Evolutionary conservation across 108 stramenopile genomes (phyloP).

Genomic region (Nitzschia inconspicua): DNA sequence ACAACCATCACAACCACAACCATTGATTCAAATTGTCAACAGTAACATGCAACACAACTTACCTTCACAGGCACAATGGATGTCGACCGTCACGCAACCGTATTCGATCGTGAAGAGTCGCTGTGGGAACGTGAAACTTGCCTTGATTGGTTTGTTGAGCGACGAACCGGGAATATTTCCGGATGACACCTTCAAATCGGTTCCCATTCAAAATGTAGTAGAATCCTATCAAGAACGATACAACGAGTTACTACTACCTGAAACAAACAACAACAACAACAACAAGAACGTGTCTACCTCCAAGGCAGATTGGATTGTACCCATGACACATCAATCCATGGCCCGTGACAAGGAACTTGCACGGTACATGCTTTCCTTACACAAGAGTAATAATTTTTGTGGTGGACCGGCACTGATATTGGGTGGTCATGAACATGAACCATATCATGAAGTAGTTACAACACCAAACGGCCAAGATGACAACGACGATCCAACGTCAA

Average conservation of each 20-base stretch:
- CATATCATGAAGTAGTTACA: slow-evolving; percentile 46
- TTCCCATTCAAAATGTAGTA: slow-evolving; percentile 49
- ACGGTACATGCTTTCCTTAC: slow-evolving; percentile 19
- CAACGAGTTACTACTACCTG: background rate
- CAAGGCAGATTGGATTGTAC: slow-evolving; percentile 35
- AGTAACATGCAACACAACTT: slow-evolving; percentile 48
- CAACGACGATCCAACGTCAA: background rate
- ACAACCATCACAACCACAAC: background rate
- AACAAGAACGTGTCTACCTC: background rate
- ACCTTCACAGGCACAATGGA: slow-evolving; percentile 26
- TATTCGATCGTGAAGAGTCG: slow-evolving; percentile 24
- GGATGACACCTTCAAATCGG: slow-evolving; percentile 60
- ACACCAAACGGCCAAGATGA: background rate
- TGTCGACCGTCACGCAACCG: slow-evolving; percentile 20
- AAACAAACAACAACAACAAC: slow-evolving; percentile 9
- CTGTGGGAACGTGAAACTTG: slow-evolving; percentile 27
- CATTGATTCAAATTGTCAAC: slow-evolving; percentile 42
- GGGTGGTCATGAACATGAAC: slow-evolving; percentile 82
- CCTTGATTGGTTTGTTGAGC: slow-evolving; percentile 66
- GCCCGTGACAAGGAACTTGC: slow-evolving; percentile 57
- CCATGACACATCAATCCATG: slow-evolving; percentile 68
- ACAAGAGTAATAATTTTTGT: slow-evolving; percentile 8
- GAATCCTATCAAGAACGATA: slow-evolving; percentile 22
- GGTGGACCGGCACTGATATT: slow-evolving; percentile 42
- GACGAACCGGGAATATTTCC: slow-evolving; percentile 69